These are phyloP conservation scores for Cystobasidium sp. DNA, from an alignment of 1,284 basidiomycete species.

Conservation along the genomic window DNA sequence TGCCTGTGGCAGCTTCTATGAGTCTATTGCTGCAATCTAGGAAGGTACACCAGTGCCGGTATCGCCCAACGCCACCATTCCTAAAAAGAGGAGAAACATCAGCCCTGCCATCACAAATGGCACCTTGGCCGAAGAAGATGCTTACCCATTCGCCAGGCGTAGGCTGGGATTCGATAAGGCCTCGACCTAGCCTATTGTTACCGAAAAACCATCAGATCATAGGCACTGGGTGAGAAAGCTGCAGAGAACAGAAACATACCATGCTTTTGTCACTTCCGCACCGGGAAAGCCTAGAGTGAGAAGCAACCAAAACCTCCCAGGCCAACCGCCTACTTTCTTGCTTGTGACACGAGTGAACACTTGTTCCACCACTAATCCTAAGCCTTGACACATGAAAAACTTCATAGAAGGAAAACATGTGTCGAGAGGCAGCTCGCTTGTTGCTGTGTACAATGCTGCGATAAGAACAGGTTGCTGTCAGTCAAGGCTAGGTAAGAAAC, in stretches of 20 bases:
- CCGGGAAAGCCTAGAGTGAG: constrained; percentile 32
- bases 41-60: constrained; percentile 31
- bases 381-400: constrained; percentile 38
- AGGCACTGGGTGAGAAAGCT: not conserved
- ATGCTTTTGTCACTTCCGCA: constrained; percentile 23
- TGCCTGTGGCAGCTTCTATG: no score
- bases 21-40: constrained; percentile 11
- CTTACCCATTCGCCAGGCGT: constrained; percentile 38
- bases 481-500: not conserved
- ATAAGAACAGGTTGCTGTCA: not conserved
- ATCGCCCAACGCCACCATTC: constrained; percentile 43
- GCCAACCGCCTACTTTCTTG: constrained; percentile 20
- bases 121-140: no score
- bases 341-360: constrained; percentile 25
- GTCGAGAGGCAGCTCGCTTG: constrained; percentile 29
- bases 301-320: constrained; percentile 24
- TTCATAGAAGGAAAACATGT: constrained; percentile 27
- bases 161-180: constrained; percentile 30
- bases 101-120: no score
- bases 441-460: constrained; percentile 30
- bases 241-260: not conserved
- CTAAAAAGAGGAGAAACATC: not conserved
- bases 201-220: not conserved
- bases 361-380: constrained; percentile 34
- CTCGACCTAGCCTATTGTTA: constrained; percentile 22